These are phyloP conservation scores for Penicillium canescens DNA, from an alignment of 495 filamentous ascomycete genomes.

Conservation along the genomic window DNA sequence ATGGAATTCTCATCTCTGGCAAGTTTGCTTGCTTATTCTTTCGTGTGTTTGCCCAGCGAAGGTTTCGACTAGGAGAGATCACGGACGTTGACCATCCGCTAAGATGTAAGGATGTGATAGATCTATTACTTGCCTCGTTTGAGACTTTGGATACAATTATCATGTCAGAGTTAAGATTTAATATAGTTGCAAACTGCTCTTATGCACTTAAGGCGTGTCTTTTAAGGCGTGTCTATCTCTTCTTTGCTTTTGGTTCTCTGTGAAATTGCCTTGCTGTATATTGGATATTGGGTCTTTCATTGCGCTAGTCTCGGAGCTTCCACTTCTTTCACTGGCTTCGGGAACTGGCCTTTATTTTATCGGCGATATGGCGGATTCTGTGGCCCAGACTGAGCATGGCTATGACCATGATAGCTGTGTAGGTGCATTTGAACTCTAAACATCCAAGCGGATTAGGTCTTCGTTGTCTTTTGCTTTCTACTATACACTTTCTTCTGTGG, in stretches of 20 bases:
- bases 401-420: conserved; percentile 16
- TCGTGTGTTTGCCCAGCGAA: background rate
- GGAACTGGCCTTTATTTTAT: background rate
- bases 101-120: conserved; percentile 20
- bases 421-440: background rate
- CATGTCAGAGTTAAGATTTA: background rate
- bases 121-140: conserved; percentile 8
- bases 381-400: conserved; percentile 7
- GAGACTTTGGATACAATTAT: background rate
- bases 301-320: background rate
- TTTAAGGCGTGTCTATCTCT: conserved; percentile 14
- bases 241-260: background rate
- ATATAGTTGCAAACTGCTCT: background rate
- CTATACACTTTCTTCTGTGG: too few species aligned
- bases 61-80: conserved; percentile 5
- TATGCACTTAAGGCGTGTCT: conserved; percentile 13
- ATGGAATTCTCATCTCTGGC: background rate
- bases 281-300: background rate
- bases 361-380: conserved; percentile 12
- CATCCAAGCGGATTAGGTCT: too few species aligned
- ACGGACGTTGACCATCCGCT: conserved; percentile 2
- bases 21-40: background rate
- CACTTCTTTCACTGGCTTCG: background rate
- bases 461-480: too few species aligned
- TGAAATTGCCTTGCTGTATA: background rate